A percentile compares a stretch with the other conserved stretches of the same genome.
phyloP scores from a whole-genome alignment of 257 asterid species.

The Lycium barbarum region DNA sequence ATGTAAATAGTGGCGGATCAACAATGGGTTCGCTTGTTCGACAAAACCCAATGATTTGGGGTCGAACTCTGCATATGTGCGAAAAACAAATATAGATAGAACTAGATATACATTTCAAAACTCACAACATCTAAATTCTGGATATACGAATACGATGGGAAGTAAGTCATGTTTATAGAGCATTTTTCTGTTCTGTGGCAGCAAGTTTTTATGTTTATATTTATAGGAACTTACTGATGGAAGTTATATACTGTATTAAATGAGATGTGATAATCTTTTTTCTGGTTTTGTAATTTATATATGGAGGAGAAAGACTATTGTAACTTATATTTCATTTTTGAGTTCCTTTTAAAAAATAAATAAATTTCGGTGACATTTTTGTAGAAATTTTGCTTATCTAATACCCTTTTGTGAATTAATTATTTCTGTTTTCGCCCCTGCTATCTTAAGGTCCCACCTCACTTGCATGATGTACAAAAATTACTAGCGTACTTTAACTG shows the following conservation, averaged over 20 bases:
- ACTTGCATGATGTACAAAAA: background rate
- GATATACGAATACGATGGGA: background rate
- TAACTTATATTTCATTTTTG: constrained; percentile 16
- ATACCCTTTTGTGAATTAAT: background rate
- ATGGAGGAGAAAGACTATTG: background rate
- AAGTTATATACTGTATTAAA: background rate
- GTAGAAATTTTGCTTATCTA: background rate
- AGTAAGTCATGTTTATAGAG: background rate
- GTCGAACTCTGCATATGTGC: background rate
- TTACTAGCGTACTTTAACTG: no score
- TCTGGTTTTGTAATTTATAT: constrained; percentile 15
- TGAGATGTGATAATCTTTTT: background rate
- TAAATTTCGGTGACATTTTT: background rate
- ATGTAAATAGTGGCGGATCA: constrained; percentile 39
- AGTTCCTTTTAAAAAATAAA: background rate
- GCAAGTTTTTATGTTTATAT: constrained; percentile 9
- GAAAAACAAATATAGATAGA: background rate
- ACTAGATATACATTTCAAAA: background rate
- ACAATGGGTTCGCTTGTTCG: constrained; percentile 1
- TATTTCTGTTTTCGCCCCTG: background rate
- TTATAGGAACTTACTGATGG: background rate
- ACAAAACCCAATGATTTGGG: constrained; percentile 1
- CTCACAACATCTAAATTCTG: constrained; percentile 6
- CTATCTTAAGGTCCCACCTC: background rate
- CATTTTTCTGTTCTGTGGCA: constrained; percentile 9